These are phyloP conservation scores for Aspergillus kassunensis DNA, from an alignment of 495 filamentous ascomycete genomes.

Conservation along the genomic window DNA sequence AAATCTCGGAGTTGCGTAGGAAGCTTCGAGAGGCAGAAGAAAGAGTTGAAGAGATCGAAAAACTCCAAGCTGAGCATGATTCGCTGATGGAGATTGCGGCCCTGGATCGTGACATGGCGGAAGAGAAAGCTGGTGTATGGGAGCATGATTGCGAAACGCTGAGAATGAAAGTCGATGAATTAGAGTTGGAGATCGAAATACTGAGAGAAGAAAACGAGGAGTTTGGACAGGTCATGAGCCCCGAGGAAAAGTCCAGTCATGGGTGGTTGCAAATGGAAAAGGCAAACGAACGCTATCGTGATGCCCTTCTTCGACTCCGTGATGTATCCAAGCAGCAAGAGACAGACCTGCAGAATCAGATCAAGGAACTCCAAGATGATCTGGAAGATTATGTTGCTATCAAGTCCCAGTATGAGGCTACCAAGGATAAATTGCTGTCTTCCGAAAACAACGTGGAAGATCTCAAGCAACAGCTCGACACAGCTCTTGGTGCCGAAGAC, in stretches of 20 bases:
- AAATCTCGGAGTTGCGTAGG: conserved; percentile 69
- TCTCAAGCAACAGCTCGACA: conserved; percentile 85
- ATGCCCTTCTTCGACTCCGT: conserved; percentile 76
- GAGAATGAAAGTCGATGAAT: conserved; percentile 71
- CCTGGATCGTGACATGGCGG: conserved; percentile 92
- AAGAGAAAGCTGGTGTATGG: conserved; percentile 78
- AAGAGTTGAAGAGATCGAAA: conserved; percentile 63
- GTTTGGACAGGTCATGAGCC: conserved; percentile 74
- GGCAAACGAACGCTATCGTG: conserved; percentile 81
- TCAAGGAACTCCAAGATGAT: conserved; percentile 76
- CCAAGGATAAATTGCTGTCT: conserved; percentile 66
- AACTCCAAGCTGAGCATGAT: conserved; percentile 77
- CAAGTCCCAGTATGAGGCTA: conserved; percentile 65
- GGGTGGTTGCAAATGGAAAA: conserved; percentile 90
- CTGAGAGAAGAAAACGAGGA: conserved; percentile 84
- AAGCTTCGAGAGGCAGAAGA: conserved; percentile 72
- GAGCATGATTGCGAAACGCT: conserved; percentile 78
- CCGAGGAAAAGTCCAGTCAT: conserved; percentile 79
- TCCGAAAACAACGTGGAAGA: conserved; percentile 79
- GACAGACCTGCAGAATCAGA: conserved; percentile 68
- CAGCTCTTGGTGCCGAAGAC: conserved; percentile 79
- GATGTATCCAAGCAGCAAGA: conserved; percentile 87
- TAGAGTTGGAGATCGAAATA: conserved; percentile 83
- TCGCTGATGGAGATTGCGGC: conserved; percentile 80
- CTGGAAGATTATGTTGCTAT: conserved; percentile 64